Conservation (phyloP, 129 eudicot genomes). For the Helichrysum umbraculigerum region DNA sequence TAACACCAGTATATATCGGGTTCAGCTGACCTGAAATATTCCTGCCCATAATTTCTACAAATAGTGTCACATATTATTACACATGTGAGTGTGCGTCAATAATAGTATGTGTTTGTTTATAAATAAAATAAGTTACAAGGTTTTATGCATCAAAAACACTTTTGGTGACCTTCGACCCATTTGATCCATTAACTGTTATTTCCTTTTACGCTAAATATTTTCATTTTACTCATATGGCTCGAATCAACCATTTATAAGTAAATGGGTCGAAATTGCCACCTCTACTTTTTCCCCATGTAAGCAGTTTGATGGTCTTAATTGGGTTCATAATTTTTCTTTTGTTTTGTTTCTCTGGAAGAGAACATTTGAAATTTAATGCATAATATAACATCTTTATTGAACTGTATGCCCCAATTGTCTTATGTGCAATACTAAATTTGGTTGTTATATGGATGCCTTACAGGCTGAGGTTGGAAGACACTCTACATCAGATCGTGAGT, state of each 20-base stretch:
- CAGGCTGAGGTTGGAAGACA: slow-evolving; percentile 88
- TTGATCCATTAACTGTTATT: not conserved
- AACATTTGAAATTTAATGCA: not conserved
- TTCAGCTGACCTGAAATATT: not conserved
- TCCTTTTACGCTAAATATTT: not conserved
- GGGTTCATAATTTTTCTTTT: not conserved
- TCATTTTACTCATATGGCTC: not conserved
- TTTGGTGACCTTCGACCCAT: not conserved
- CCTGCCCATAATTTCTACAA: not conserved
- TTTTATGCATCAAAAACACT: not conserved
- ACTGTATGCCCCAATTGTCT: not conserved
- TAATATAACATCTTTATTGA: not conserved
- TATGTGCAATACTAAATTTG: not conserved
- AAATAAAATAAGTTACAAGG: not conserved
- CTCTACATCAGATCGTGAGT: slow-evolving; percentile 66
- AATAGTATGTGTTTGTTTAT: too few relatives aligned
- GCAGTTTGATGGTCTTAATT: not conserved
- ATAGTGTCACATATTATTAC: not conserved
- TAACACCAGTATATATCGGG: not conserved
- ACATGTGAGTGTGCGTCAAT: not conserved
- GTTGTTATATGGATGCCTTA: slow-evolving; percentile 8
- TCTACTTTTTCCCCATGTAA: not conserved
- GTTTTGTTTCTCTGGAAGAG: not conserved
- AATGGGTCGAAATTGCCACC: not conserved
- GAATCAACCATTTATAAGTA: not conserved